Base-by-base conservation (phyloP, 176 grass and related monocot species). In the Luzula sylvatica region DNA sequence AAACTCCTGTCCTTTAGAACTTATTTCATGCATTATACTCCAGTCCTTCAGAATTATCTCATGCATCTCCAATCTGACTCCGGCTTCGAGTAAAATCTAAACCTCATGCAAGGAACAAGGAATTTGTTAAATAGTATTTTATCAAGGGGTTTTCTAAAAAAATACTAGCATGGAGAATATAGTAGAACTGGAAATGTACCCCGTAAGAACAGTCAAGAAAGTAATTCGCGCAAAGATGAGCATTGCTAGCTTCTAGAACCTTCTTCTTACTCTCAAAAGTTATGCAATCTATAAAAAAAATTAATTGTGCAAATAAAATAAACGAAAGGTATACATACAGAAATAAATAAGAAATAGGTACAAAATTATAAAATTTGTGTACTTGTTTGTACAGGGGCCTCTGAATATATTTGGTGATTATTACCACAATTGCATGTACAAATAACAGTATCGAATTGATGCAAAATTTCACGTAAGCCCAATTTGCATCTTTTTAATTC, bases 201-300 rank as follows among this genome's bases (percentile, higher is more conserved):
- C n/a, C n/a, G n/a, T n/a, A 79, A 26, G 66, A 46, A 30, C 61
- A 78, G 54, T 56, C 75, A 51, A 73, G 8, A 12, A 71, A 67
- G 79, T 82, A 82, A 47, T 46, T 86, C 5, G 74, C 86, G 45
- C 81, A 75, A 44, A 96, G 67, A 78, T 96, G 81, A 64, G 84
- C 90, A 74, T 96, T 96, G 54, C 82, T 65, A 55, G 84, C 53
- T 65, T 96, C 90, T 79, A 96, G 62, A 79, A 96, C 65, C 50
- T 59, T 72, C 41, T 61, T 50, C 75, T 82, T 96, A 58, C 74
- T 82, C 50, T 75, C 80, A 68, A 81, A 83, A 73, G 78, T 86
- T 80, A 78, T 89, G 75, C 84, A 96, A n/a, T n/a, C 59, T 53
- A 32, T 20, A n/a, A 21, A 53, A 24, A 11, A 64, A n/a, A n/a